phyloP scores from a whole-genome alignment of 305 asterid genomes.

The Fraxinus paxiana region DNA sequence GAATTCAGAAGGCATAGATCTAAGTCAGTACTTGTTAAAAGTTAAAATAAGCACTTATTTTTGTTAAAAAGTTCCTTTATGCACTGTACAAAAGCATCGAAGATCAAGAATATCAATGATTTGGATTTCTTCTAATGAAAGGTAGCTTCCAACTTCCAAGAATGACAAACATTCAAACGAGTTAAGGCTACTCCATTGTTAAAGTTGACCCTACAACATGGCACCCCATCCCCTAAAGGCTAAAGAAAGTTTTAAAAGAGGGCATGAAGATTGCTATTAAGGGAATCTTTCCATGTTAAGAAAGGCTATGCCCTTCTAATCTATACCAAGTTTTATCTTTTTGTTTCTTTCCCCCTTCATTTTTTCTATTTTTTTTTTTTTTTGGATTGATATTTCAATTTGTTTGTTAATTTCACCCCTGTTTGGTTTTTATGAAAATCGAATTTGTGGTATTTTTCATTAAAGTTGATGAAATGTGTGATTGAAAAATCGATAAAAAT shows the following conservation, averaged over 20 bases:
- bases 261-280: not conserved
- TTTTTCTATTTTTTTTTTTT: not conserved
- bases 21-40: not conserved
- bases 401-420: not conserved
- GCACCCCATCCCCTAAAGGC: not conserved
- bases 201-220: not conserved
- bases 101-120: constrained; percentile 14
- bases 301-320: not conserved
- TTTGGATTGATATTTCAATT: not conserved
- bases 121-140: constrained; percentile 27
- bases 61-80: constrained; percentile 7
- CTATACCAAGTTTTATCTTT: constrained; percentile 6
- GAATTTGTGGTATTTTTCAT: not conserved
- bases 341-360: not conserved
- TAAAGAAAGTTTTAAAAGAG: not conserved
- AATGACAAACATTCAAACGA: constrained; percentile 47
- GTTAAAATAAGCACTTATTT: not conserved
- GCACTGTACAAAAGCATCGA: constrained; percentile 6
- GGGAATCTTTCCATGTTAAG: constrained; percentile 37
- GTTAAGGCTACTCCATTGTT: constrained; percentile 26
- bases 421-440: not conserved
- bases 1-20: not conserved
- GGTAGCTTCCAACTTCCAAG: constrained; percentile 54
- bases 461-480: too few relatives aligned
- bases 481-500: not conserved